Conservation (phyloP, 768 basidiomycete genomes). For the Lenzites betulinus region DNA sequence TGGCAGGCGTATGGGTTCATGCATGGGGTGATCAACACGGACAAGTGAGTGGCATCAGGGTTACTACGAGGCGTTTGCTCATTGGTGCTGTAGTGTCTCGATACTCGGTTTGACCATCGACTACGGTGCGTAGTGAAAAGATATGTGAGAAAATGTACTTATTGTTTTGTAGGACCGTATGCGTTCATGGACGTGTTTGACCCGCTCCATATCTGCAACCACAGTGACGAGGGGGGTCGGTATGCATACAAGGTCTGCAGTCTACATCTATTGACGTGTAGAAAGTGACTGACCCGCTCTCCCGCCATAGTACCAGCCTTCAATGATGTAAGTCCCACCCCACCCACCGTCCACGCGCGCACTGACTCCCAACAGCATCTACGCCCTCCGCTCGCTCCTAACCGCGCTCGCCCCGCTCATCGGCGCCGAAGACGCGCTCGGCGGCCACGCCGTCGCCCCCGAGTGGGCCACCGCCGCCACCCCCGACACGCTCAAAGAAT, state of each 20-base stretch:
- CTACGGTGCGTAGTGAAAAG: constrained; percentile 48
- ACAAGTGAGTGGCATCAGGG: constrained; percentile 61
- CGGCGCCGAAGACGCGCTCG: constrained; percentile 70
- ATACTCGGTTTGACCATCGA: constrained; percentile 77
- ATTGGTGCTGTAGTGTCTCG: constrained; percentile 52
- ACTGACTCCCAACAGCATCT: constrained; percentile 49
- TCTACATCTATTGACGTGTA: background rate
- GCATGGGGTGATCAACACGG: constrained; percentile 97
- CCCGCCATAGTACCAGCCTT: constrained; percentile 62
- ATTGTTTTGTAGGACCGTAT: constrained; percentile 65
- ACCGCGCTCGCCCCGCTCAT: constrained; percentile 81
- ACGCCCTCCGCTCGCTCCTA: constrained; percentile 78
- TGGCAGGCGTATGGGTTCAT: constrained; percentile 97
- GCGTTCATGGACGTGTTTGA: constrained; percentile 97
- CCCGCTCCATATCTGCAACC: constrained; percentile 85
- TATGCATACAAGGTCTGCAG: constrained; percentile 64
- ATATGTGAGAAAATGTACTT: background rate
- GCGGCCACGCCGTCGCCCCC: constrained; percentile 46
- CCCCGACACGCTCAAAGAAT: constrained; percentile 57
- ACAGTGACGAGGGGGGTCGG: constrained; percentile 75
- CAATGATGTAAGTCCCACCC: constrained; percentile 59
- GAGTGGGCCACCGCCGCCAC: constrained; percentile 67
- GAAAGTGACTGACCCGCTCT: background rate
- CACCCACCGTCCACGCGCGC: background rate
- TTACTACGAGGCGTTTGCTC: constrained; percentile 11